Percentiles rank a stretch among this genome's conserved stretches.
These are phyloP conservation scores for Pythium apleroticum DNA, from an alignment of 352 stramenopile genomes.

Conservation along the genomic window DNA sequence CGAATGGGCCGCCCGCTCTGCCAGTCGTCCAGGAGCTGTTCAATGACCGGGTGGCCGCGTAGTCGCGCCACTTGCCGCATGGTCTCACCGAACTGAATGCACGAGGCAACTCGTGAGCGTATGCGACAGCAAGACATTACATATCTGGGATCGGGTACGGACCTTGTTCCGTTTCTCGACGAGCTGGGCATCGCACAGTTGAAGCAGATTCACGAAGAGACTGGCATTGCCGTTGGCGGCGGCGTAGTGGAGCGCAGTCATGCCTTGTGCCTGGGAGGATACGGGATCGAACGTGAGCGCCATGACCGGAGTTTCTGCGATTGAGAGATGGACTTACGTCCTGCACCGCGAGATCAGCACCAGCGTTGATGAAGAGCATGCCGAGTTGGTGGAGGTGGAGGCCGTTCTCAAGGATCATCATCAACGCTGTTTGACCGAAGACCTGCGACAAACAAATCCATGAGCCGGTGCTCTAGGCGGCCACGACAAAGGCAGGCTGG, in stretches of 20 bases:
- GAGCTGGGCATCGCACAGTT: conserved; percentile 55
- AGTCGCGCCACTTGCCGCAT: conserved; percentile 47
- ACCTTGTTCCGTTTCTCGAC: conserved; percentile 65
- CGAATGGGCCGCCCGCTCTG: conserved; percentile 16
- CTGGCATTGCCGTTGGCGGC: conserved; percentile 54
- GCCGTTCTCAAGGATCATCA: conserved; percentile 65
- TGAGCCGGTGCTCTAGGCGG: neutral
- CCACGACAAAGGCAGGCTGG: neutral
- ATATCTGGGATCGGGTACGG: conserved; percentile 5
- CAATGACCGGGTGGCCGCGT: conserved; percentile 23
- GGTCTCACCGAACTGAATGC: conserved; percentile 44
- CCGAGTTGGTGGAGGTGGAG: conserved; percentile 62
- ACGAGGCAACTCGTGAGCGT: neutral
- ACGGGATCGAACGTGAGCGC: neutral
- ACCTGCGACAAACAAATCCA: conserved; percentile 32
- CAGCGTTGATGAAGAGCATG: conserved; percentile 76
- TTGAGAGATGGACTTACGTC: conserved; percentile 67
- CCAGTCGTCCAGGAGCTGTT: conserved; percentile 26
- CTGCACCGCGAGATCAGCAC: conserved; percentile 51
- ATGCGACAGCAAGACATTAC: conserved; percentile 6
- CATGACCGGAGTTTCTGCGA: too few species aligned
- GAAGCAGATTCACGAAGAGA: conserved; percentile 62
- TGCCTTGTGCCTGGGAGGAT: conserved; percentile 52
- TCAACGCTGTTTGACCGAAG: conserved; percentile 72
- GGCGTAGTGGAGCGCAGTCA: conserved; percentile 72